Percentiles rank a stretch among this genome's conserved stretches.
These are phyloP conservation scores for Pseudopyricularia cyperi DNA, from an alignment of 2,329 filamentous ascomycete species.

Conservation along the genomic window DNA sequence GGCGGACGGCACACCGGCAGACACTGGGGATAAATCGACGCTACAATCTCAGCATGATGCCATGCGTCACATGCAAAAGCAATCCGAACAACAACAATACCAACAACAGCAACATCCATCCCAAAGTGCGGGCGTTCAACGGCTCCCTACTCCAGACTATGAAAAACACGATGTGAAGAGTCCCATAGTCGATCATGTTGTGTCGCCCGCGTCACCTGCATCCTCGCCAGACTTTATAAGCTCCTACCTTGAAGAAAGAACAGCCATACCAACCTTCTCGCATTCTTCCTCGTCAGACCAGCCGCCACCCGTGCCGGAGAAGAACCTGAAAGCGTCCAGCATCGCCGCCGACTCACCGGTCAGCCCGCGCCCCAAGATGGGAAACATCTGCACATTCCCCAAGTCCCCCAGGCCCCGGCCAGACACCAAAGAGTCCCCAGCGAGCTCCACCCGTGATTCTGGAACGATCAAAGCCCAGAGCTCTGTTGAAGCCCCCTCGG, in stretches of 20 bases:
- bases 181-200: conserved; percentile 19
- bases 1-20: neutral
- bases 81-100: neutral
- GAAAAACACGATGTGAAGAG: conserved; percentile 27
- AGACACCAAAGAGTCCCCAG: neutral
- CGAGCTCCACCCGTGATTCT: neutral
- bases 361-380: neutral
- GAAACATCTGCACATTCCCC: neutral
- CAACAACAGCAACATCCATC: neutral
- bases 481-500: neutral
- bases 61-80: neutral
- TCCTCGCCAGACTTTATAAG: conserved; percentile 25
- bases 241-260: neutral
- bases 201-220: conserved; percentile 31
- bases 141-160: conserved; percentile 37
- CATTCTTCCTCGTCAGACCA: conserved; percentile 1
- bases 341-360: neutral
- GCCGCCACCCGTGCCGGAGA: conserved; percentile 2
- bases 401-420: conserved; percentile 1
- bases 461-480: neutral
- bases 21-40: neutral
- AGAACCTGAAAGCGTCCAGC: conserved; percentile 3
- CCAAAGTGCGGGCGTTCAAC: conserved; percentile 9
- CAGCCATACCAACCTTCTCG: conserved; percentile 4
- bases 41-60: neutral